phyloP scores from a whole-genome alignment of 2,329 filamentous ascomycete genomes.

The Penicillium sp. region DNA sequence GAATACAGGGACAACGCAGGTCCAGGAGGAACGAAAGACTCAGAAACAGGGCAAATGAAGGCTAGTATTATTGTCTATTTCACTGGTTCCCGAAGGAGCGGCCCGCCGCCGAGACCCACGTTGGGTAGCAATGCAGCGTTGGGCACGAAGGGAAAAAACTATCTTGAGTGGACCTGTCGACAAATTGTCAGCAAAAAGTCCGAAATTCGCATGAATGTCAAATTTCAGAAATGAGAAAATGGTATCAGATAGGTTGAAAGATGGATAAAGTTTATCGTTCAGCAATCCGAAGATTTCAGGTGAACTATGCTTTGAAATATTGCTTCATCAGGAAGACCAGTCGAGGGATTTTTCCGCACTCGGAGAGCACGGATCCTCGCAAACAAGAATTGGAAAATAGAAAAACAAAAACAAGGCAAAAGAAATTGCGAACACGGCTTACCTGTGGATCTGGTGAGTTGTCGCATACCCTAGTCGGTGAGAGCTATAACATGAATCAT shows the following conservation, averaged over 20 bases:
- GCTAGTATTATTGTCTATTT: slow-evolving; percentile 1
- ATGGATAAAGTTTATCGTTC: slow-evolving; percentile 44
- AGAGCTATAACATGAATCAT: neutral
- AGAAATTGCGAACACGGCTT: slow-evolving; percentile 7
- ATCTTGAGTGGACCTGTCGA: slow-evolving; percentile 7
- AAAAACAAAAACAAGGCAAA: neutral
- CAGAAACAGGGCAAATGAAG: slow-evolving; percentile 3
- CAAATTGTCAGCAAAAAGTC: slow-evolving; percentile 13
- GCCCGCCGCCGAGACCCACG: slow-evolving; percentile 26
- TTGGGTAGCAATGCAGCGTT: slow-evolving; percentile 36
- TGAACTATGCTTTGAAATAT: slow-evolving; percentile 44
- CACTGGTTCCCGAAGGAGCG: slow-evolving; percentile 13
- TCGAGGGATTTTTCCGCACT: neutral
- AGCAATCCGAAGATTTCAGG: slow-evolving; percentile 42
- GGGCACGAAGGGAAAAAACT: neutral
- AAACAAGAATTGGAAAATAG: slow-evolving; percentile 1
- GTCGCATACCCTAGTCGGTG: neutral
- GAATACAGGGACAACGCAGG: neutral
- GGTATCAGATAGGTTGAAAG: slow-evolving; percentile 37
- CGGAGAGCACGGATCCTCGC: neutral
- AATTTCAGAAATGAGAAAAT: slow-evolving; percentile 12
- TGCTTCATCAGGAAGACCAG: slow-evolving; percentile 36
- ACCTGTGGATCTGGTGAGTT: slow-evolving; percentile 13
- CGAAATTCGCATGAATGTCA: neutral
- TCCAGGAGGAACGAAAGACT: neutral